Evolutionary conservation across 192 early-diverging fungal species (phyloP).

Genomic region (Coemansia sp.): DNA sequence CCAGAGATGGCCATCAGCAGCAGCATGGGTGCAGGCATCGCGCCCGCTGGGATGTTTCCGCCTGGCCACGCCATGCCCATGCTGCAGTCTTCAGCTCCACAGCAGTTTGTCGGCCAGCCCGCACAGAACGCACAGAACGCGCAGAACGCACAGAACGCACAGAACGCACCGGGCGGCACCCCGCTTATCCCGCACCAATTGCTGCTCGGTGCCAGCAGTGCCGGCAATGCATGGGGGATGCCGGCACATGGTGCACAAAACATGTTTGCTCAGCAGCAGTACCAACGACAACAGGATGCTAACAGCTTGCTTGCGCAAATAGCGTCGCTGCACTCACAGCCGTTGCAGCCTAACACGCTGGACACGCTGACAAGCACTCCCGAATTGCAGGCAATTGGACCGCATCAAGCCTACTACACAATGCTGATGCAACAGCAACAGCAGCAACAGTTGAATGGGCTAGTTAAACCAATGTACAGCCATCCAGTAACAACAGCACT

Average conservation of each 20-base stretch:
- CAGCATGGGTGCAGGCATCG: background rate
- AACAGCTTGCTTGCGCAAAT: background rate
- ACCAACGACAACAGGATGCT: slow-evolving; percentile 10
- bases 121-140: background rate
- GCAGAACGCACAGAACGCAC: no score
- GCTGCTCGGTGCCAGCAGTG: background rate
- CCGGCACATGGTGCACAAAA: background rate
- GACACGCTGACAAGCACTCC: background rate
- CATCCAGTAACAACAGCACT: background rate
- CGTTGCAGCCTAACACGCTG: background rate
- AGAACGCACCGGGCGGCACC: background rate
- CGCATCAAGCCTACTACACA: slow-evolving; percentile 5
- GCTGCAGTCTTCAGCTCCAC: background rate
- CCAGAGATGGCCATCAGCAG: background rate
- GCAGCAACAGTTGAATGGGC: slow-evolving; percentile 6
- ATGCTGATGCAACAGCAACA: slow-evolving; percentile 23
- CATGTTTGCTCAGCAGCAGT: slow-evolving; percentile 6
- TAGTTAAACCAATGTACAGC: background rate
- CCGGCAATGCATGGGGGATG: background rate
- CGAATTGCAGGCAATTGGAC: background rate
- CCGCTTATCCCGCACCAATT: background rate
- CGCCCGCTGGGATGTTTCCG: background rate
- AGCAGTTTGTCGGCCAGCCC: background rate
- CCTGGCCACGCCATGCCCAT: background rate
- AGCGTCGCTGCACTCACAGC: background rate